Percentiles rank a stretch among this genome's conserved stretches.
phyloP scores from a whole-genome alignment of 352 stramenopile genomes.

The Elongisporangium anandrum region DNA sequence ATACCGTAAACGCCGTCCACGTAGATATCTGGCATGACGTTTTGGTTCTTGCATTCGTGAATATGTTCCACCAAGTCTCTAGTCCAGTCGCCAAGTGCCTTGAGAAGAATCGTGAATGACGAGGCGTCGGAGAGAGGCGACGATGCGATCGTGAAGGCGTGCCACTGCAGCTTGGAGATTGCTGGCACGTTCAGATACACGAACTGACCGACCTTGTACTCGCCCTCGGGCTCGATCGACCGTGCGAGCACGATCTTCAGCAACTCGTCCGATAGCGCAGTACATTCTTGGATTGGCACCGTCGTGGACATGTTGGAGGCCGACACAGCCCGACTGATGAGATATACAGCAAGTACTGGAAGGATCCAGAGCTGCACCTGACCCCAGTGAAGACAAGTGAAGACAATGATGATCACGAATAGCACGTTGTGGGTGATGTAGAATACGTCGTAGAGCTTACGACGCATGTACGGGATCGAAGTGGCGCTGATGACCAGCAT shows the following conservation, averaged over 20 bases:
- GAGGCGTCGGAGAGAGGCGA: conserved; percentile 6
- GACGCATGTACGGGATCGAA: conserved; percentile 15
- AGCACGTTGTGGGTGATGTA: conserved; percentile 11
- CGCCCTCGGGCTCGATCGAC: neutral
- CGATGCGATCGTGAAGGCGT: conserved; percentile 23
- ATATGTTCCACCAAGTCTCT: conserved; percentile 6
- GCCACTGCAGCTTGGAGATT: conserved; percentile 19
- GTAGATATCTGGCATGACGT: conserved; percentile 4
- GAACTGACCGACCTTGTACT: conserved; percentile 12
- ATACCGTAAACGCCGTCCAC: conserved; percentile 18
- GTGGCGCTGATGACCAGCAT: conserved; percentile 15
- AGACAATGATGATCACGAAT: conserved; percentile 13
- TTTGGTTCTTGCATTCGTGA: neutral
- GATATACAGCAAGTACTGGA: conserved; percentile 12
- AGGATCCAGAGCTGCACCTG: conserved; percentile 14
- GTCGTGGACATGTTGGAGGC: conserved; percentile 3
- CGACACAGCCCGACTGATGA: conserved; percentile 7
- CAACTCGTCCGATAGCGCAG: conserved; percentile 2
- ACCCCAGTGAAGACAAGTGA: conserved; percentile 14
- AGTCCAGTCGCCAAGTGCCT: conserved; percentile 14
- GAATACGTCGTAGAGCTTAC: conserved; percentile 14
- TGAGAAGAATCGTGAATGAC: conserved; percentile 15
- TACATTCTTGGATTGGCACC: conserved; percentile 4
- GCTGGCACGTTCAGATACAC: conserved; percentile 13
- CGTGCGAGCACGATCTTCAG: conserved; percentile 12